Percentiles rank a stretch among this genome's conserved stretches.
Conservation (phyloP, 257 asterid species). For the Solanum megistacrolobum region DNA sequence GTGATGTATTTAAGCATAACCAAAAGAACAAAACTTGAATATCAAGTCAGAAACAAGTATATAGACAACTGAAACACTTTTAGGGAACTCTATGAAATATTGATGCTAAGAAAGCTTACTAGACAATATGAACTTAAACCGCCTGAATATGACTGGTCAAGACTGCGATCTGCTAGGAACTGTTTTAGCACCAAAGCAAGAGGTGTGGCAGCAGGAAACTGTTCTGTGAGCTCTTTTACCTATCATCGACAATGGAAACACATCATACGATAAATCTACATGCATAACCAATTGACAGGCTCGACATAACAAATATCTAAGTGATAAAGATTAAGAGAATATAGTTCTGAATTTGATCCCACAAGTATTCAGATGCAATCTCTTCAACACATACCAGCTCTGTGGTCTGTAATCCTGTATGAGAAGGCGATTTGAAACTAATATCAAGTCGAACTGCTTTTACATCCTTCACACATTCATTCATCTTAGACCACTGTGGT, state of each 20-base stretch:
- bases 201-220: constrained; percentile 88
- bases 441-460: constrained; percentile 90
- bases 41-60: not conserved
- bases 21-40: not conserved
- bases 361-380: not conserved
- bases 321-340: not conserved
- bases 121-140: constrained; percentile 95
- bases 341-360: constrained; percentile 1
- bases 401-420: constrained; percentile 95
- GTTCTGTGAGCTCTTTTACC: constrained; percentile 94
- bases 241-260: constrained; percentile 7
- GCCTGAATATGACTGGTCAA: constrained; percentile 97
- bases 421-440: constrained; percentile 94
- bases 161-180: constrained; percentile 94
- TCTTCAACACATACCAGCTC: constrained; percentile 57
- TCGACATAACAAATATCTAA: not conserved
- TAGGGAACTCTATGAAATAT: not conserved
- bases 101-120: constrained; percentile 38
- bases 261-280: not conserved
- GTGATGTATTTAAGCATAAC: not conserved
- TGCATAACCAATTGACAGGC: not conserved
- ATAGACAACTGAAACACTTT: not conserved
- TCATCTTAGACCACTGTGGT: constrained; percentile 28
- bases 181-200: constrained; percentile 89
- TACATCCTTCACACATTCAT: constrained; percentile 38